Evolutionary conservation across 176 grass and related monocot species (phyloP).

Genomic region (Triticum dicoccoides): DNA sequence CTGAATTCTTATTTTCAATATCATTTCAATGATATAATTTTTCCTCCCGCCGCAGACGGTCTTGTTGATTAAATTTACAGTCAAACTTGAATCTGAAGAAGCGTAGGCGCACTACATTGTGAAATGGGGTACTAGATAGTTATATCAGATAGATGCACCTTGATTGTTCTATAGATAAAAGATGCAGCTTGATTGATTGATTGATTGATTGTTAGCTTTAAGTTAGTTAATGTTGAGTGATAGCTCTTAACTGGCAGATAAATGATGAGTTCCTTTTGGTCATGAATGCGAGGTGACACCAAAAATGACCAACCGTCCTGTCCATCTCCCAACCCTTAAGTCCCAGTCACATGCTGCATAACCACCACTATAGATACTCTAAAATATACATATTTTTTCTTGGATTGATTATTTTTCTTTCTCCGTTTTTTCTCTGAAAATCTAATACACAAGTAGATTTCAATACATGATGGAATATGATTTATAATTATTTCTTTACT

Average conservation of each 20-base stretch:
- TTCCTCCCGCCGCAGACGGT: too few relatives aligned
- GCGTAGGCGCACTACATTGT: too few relatives aligned
- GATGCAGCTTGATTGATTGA: not conserved
- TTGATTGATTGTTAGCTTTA: not conserved
- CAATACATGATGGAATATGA: not conserved
- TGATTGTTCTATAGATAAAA: not conserved
- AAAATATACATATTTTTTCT: not conserved
- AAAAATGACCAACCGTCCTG: conserved; percentile 19
- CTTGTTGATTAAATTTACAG: too few relatives aligned
- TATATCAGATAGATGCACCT: not conserved
- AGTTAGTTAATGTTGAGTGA: not conserved
- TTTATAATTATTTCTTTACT: too few relatives aligned
- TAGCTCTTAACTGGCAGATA: not conserved
- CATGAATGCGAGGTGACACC: not conserved
- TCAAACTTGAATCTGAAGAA: too few relatives aligned
- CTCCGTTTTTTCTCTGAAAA: not conserved
- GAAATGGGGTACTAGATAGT: too few relatives aligned
- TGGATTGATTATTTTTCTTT: not conserved
- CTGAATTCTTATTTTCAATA: too few relatives aligned
- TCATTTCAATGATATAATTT: too few relatives aligned
- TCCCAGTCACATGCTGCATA: conserved; percentile 30
- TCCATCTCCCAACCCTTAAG: conserved; percentile 25
- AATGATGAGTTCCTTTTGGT: not conserved
- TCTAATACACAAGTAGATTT: not conserved
- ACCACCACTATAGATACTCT: not conserved